Conservation (phyloP, 2,329 filamentous ascomycete species). For the Penicillium sp. region DNA sequence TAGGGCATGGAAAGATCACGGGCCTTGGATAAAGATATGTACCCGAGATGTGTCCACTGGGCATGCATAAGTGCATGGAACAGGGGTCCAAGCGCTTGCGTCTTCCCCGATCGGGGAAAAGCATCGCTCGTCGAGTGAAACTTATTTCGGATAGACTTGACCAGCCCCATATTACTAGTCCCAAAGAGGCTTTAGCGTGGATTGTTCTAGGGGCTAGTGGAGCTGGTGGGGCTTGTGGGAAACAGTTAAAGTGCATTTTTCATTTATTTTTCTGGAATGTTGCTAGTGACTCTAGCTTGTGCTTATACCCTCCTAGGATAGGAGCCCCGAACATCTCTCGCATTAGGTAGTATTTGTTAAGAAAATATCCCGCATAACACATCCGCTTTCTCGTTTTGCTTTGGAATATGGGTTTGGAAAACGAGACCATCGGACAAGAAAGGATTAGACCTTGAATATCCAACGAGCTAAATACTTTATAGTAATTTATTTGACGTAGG, state of each 20-base stretch:
- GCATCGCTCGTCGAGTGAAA: constrained; percentile 16
- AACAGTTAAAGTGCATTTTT: not conserved
- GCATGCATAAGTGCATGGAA: not conserved
- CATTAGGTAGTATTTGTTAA: not conserved
- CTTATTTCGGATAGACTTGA: constrained; percentile 7
- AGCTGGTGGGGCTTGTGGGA: not conserved
- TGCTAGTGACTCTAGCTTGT: not conserved
- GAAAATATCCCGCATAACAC: not conserved
- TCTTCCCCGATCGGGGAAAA: constrained; percentile 18
- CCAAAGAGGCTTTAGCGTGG: not conserved
- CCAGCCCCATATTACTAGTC: not conserved
- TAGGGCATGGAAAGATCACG: constrained; percentile 4
- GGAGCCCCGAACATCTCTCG: not conserved
- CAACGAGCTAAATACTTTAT: not conserved
- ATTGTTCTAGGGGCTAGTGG: not conserved
- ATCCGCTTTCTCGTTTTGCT: not conserved
- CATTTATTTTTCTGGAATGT: not conserved
- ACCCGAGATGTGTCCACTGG: not conserved
- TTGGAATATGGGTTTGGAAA: not conserved
- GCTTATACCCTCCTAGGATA: not conserved
- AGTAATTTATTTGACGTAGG: not conserved
- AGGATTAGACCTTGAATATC: not conserved
- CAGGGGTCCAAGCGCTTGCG: not conserved
- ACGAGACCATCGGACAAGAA: not conserved
- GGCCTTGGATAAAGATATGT: not conserved